Conservation (phyloP, 2,329 filamentous ascomycete species). For the Botrytis paeoniae region DNA sequence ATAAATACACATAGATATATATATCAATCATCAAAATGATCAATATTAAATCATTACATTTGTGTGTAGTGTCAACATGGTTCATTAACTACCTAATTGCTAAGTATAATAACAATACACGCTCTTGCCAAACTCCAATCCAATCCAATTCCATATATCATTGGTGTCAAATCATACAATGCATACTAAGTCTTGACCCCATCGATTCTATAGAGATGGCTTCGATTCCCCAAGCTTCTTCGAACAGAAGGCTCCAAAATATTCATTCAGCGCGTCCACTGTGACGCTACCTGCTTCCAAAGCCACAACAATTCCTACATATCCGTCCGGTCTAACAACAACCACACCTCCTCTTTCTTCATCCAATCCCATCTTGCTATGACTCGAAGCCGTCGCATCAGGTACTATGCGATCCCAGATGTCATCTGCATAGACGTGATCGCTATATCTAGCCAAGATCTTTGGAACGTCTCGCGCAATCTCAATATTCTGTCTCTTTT, state of each 20-base stretch:
- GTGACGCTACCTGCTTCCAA: slow-evolving; percentile 76
- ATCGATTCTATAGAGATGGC: slow-evolving; percentile 41
- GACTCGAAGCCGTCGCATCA: slow-evolving; percentile 68
- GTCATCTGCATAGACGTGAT: slow-evolving; percentile 86
- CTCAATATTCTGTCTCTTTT: slow-evolving; percentile 65
- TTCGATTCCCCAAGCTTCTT: slow-evolving; percentile 51
- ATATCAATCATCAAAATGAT: neutral
- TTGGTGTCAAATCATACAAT: neutral
- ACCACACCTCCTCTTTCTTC: slow-evolving; percentile 73
- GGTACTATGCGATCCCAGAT: slow-evolving; percentile 69
- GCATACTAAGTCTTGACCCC: too few relatives aligned
- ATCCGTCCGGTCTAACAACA: slow-evolving; percentile 82
- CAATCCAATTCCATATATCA: neutral
- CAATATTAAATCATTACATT: neutral
- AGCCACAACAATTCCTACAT: slow-evolving; percentile 73
- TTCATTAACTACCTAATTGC: neutral
- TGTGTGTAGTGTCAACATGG: neutral
- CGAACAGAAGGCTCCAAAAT: slow-evolving; percentile 71
- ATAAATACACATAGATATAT: neutral
- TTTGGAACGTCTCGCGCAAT: slow-evolving; percentile 68
- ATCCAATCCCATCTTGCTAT: slow-evolving; percentile 82
- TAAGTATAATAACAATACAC: neutral
- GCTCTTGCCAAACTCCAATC: neutral
- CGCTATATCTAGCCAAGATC: slow-evolving; percentile 69
- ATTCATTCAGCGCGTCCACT: slow-evolving; percentile 76